A percentile compares a stretch with the other conserved stretches of the same genome.
phyloP scores from a whole-genome alignment of 305 asterid genomes.

The Andrographis paniculata region DNA sequence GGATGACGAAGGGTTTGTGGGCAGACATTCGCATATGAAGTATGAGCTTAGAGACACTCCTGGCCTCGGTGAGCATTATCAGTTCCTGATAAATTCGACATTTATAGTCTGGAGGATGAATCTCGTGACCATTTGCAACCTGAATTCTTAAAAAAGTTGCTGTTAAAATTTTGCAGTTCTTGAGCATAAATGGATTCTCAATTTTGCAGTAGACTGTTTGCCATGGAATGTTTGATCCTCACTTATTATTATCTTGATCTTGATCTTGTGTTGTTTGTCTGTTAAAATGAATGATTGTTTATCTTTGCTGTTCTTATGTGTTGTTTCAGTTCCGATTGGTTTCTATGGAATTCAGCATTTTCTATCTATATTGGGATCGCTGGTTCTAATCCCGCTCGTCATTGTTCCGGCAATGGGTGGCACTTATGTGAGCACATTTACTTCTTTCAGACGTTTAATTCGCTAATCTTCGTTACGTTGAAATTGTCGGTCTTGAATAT shows the following conservation, averaged over 20 bases:
- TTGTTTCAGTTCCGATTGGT: slow-evolving; percentile 87
- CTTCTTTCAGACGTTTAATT: slow-evolving; percentile 21
- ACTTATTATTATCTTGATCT: too few species aligned
- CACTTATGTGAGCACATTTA: slow-evolving; percentile 73
- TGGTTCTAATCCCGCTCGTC: slow-evolving; percentile 89
- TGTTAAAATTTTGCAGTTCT: too few species aligned
- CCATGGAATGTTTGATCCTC: too few species aligned
- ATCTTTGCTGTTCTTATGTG: slow-evolving; percentile 17
- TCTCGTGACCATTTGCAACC: not conserved
- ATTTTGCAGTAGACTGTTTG: too few species aligned
- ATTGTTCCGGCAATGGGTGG: slow-evolving; percentile 99
- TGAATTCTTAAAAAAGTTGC: too few species aligned
- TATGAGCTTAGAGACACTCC: slow-evolving; percentile 93
- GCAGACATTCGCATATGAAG: slow-evolving; percentile 81
- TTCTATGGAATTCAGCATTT: slow-evolving; percentile 89
- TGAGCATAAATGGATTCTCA: too few species aligned
- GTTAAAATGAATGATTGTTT: slow-evolving; percentile 2
- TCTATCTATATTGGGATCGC: slow-evolving; percentile 85
- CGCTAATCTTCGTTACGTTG: slow-evolving; percentile 1
- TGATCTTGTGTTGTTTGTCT: slow-evolving; percentile 6
- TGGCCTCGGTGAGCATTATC: slow-evolving; percentile 70
- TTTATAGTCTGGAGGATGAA: not conserved
- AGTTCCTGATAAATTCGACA: not conserved
- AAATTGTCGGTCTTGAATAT: not conserved
- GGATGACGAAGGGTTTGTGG: slow-evolving; percentile 61